Percentiles rank a stretch among this genome's conserved stretches.
Evolutionary conservation across 208 protist species (phyloP).

Genomic region (Crithidia bombi): DNA sequence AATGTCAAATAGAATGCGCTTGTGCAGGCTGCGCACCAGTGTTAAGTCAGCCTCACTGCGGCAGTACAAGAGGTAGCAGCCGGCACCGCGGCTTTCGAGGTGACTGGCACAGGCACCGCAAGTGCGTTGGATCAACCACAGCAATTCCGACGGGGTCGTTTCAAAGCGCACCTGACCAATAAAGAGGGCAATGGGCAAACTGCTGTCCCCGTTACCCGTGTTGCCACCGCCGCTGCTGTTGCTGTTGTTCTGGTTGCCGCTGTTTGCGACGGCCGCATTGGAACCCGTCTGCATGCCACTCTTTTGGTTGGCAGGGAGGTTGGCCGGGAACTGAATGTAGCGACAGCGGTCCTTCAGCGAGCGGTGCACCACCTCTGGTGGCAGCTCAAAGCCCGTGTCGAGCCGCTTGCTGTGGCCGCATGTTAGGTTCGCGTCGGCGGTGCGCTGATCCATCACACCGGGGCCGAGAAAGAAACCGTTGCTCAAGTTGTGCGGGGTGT

Average conservation of each 20-base stretch:
- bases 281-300: neutral
- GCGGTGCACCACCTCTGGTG: constrained; percentile 62
- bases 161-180: constrained; percentile 89
- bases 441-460: constrained; percentile 8
- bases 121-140: constrained; percentile 79
- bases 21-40: constrained; percentile 76
- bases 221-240: constrained; percentile 16
- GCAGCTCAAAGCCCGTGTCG: constrained; percentile 44
- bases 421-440: constrained; percentile 13
- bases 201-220: constrained; percentile 3
- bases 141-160: constrained; percentile 71
- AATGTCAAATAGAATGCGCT: constrained; percentile 84
- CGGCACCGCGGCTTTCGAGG: constrained; percentile 72
- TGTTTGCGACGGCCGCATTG: constrained; percentile 5
- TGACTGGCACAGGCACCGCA: constrained; percentile 59
- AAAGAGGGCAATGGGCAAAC: constrained; percentile 59
- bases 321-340: constrained; percentile 69
- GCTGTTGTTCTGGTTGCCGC: constrained; percentile 3
- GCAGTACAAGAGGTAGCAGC: constrained; percentile 82
- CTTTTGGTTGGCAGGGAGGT: constrained; percentile 27
- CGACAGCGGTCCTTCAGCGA: constrained; percentile 66
- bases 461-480: constrained; percentile 3
- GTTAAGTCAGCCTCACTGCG: constrained; percentile 59
- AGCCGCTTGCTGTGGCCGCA: constrained; percentile 27
- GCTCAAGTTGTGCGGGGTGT: constrained; percentile 10